These are phyloP conservation scores for Begonia peltatifolia DNA, from an alignment of 306 rosid genomes.

Conservation along the genomic window DNA sequence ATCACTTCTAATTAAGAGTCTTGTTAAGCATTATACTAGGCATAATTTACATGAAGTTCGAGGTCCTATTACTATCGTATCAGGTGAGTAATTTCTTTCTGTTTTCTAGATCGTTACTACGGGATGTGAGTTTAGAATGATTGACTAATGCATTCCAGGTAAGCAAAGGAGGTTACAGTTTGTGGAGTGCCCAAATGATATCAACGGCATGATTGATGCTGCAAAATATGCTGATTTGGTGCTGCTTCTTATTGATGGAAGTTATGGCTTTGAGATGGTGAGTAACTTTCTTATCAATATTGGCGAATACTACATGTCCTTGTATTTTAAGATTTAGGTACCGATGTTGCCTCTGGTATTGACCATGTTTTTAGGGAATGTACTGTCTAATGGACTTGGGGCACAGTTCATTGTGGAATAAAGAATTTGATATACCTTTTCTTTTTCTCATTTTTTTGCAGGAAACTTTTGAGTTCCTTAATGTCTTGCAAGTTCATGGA, in stretches of 20 bases:
- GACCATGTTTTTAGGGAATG: not conserved
- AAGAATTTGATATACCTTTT: not conserved
- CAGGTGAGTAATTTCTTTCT: constrained; percentile 35
- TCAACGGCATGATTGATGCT: constrained; percentile 90
- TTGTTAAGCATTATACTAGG: constrained; percentile 75
- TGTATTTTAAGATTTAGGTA: not conserved
- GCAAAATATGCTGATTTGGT: constrained; percentile 88
- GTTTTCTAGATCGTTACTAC: not conserved
- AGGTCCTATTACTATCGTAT: constrained; percentile 81
- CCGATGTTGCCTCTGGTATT: not conserved
- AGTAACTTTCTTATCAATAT: constrained; percentile 8
- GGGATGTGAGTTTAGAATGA: not conserved
- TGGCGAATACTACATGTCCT: not conserved
- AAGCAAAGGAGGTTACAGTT: constrained; percentile 88
- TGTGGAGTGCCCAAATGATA: constrained; percentile 88
- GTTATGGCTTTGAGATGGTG: constrained; percentile 95
- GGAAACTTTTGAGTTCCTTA: constrained; percentile 98
- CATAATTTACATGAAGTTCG: constrained; percentile 75
- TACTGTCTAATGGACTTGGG: too few relatives aligned
- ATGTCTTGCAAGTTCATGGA: constrained; percentile 83
- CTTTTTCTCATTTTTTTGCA: constrained; percentile 11
- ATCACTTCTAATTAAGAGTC: constrained; percentile 66
- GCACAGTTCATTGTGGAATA: not conserved
- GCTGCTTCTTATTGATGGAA: constrained; percentile 87
- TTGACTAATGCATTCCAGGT: constrained; percentile 28